Percentiles rank a stretch among this genome's conserved stretches.
These are phyloP conservation scores for Podospora didyma DNA, from an alignment of 495 filamentous ascomycete genomes.

Conservation along the genomic window DNA sequence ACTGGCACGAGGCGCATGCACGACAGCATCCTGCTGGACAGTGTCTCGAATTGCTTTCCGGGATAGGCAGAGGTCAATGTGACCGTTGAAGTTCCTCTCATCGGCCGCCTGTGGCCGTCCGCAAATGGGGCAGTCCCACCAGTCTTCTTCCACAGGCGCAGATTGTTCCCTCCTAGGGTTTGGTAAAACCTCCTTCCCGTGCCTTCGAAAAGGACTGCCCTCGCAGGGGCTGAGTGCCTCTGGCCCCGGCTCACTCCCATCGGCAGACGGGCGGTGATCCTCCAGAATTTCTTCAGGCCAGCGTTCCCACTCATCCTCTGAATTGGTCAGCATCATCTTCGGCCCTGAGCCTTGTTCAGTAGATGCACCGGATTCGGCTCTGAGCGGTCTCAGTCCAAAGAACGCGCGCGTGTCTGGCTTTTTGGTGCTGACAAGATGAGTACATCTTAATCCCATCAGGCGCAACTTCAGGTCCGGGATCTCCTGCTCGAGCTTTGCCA, in stretches of 20 bases:
- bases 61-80: slow-evolving; percentile 92
- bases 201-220: slow-evolving; percentile 25
- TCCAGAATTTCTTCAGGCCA: slow-evolving; percentile 70
- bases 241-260: not conserved
- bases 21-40: slow-evolving; percentile 40
- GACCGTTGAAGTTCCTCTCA: slow-evolving; percentile 80
- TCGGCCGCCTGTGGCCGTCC: slow-evolving; percentile 65
- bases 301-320: slow-evolving; percentile 54
- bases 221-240: not conserved
- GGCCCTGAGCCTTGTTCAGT: slow-evolving; percentile 8
- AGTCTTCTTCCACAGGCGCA: slow-evolving; percentile 32
- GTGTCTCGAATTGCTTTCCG: slow-evolving; percentile 79
- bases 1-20: slow-evolving; percentile 4
- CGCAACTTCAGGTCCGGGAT: slow-evolving; percentile 76
- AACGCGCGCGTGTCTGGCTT: slow-evolving; percentile 69
- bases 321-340: not conserved
- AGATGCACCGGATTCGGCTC: not conserved
- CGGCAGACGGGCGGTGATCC: slow-evolving; percentile 29
- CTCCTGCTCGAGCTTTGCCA: slow-evolving; percentile 81
- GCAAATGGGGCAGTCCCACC: slow-evolving; percentile 90
- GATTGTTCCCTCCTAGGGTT: slow-evolving; percentile 38
- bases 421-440: slow-evolving; percentile 79
- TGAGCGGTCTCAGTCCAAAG: slow-evolving; percentile 58
- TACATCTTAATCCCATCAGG: slow-evolving; percentile 84
- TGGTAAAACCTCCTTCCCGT: slow-evolving; percentile 50